Evolutionary conservation across 2,329 filamentous ascomycete genomes (phyloP), one percentile per base, ranked within the genome.

Genomic region (Aureobasidium subglaciale): DNA sequence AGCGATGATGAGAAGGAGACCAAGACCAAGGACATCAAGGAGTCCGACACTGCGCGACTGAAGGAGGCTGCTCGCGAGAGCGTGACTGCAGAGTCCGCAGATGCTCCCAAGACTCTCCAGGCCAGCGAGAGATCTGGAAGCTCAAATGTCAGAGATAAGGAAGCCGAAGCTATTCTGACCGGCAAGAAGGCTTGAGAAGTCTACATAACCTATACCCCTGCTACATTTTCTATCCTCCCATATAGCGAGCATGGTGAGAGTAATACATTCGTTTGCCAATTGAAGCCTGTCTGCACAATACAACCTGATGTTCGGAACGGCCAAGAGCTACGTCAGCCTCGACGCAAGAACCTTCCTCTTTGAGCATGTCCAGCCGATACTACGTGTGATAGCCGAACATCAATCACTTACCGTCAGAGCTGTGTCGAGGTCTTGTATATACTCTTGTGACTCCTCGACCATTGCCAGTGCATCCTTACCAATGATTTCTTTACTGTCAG

Each of bases 1-100:
- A 95, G 90, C 65, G 92, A 97, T 63, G 91, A 96, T 62, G 93
- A 99, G 71, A 87, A 87, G 63, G 88, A 91, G 53, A 71, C 76
- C 15, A 93, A 90, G 73, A 78, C 80, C 45, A 85, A 84, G 68
- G 82, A 84, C 56, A 65, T 75, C 45, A 75, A 76, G 55, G 70
- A 78, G 52, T 78, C 84, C 58, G 78, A 77, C 58, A 77, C 68
- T 1, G 74, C 76, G 63, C 63, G 75, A 52, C 62, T 77, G 58
- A 81, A 82, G 69, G 71, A 73, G 61, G 68, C 72, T 18, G 76
- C 76, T 7, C 69, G 70, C 24, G 65, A 67, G 59, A 59, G 85
- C 84, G 65, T 79, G 78, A 64, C 69, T 84, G 75, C 59, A 18
- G 66, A 68, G 34, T 65, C 67, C 10, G 67, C 60, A 7, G 60